Evolutionary conservation across 2,329 filamentous ascomycete species (phyloP).

Genomic region (Diplodia corticola): DNA sequence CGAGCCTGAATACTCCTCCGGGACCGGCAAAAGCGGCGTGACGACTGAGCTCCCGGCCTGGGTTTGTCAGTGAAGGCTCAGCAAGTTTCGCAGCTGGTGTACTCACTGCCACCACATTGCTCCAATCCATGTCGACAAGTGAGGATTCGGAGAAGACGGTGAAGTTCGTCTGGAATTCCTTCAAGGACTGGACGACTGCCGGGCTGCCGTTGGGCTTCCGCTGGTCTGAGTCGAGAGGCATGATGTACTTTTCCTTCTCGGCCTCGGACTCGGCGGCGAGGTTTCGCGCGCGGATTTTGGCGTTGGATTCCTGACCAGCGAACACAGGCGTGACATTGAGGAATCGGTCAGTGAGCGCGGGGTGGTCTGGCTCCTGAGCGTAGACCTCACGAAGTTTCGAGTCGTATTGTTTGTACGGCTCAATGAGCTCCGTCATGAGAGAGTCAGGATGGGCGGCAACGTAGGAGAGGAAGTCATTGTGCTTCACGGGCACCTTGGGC

Average conservation of each 20-base stretch:
- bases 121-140: slow-evolving; percentile 75
- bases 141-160: slow-evolving; percentile 78
- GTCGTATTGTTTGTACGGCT: slow-evolving; percentile 69
- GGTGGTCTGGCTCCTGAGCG: slow-evolving; percentile 65
- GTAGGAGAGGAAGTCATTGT: slow-evolving; percentile 51
- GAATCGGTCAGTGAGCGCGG: slow-evolving; percentile 56
- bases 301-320: slow-evolving; percentile 51
- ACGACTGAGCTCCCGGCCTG: slow-evolving; percentile 74
- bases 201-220: slow-evolving; percentile 64
- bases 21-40: slow-evolving; percentile 69
- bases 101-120: slow-evolving; percentile 66
- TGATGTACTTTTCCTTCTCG: slow-evolving; percentile 67
- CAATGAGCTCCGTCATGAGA: slow-evolving; percentile 59
- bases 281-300: slow-evolving; percentile 65
- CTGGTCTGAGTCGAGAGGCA: slow-evolving; percentile 63
- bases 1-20: slow-evolving; percentile 50
- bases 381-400: slow-evolving; percentile 65
- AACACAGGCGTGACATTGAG: slow-evolving; percentile 70
- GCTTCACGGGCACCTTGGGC: slow-evolving; percentile 41
- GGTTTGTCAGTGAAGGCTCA: background rate
- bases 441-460: slow-evolving; percentile 56
- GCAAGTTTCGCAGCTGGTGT: background rate
- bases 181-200: slow-evolving; percentile 66
- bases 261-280: slow-evolving; percentile 58
- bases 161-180: slow-evolving; percentile 78